Base-by-base conservation (phyloP, 495 filamentous ascomycete species). In the Glonium stellatum region DNA sequence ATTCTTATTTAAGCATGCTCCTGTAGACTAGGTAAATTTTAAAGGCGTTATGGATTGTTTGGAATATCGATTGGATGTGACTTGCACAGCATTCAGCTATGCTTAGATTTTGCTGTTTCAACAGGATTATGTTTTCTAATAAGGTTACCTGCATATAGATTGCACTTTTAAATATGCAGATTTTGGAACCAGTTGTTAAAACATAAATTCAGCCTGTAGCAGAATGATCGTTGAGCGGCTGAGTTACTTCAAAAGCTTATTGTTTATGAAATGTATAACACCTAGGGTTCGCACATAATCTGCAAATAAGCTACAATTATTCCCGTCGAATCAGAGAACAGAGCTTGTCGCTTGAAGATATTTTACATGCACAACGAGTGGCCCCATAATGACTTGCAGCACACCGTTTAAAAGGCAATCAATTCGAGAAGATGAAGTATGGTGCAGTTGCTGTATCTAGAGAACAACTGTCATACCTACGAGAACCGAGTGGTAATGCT, bases 1-100 rank as follows among this genome's bases (percentile, higher is more conserved):
- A 56, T 97, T 95, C 77, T 75, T 97, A 67, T 97, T 97, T 77
- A 95, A 87, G 58, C 90, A 97, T 74, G 89, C 90, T 35, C 87
- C 87, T 47, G 58, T 71, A 36, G 72, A 75, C 47, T 75, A 53
- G 48, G 25, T 15, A 51, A 6, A 15, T 51, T 51, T 51, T 15
- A 23, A 18, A 23, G 48, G 48, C 48, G 48, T 51, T 51, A 25
- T 8, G 12, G 48, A 31, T 15, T 51, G 18, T 3, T 44, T 44
- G 4, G 39, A 44, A 15, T 11, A 44, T 15, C 13, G 4, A 11
- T 11, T 44, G 10, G 39, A 44, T 44, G 39, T 15, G 39, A 13
- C 10, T 44, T 18, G 18, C 4, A 11, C 1, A 11, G 18, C 39
- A 6, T 18, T 18, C 39, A 44, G 39, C 39, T 44, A 15, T 44